Conservation (phyloP, 1,284 basidiomycete genomes). For the Microbotryum intermedium region DNA sequence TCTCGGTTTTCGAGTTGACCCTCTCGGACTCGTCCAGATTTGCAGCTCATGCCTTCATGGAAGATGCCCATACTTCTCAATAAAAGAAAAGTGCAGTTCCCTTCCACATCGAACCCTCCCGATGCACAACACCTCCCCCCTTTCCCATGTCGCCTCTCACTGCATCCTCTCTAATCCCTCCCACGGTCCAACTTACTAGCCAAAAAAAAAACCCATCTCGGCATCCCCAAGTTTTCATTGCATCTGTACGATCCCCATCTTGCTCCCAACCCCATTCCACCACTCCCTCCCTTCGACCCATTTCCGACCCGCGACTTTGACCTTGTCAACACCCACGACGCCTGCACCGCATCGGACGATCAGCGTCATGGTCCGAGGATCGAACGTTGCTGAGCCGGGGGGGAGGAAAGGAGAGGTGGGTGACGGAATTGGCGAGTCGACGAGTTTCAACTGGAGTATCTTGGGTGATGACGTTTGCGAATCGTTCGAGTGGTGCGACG, state of each 20-base stretch:
- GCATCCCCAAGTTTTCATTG: too few relatives aligned
- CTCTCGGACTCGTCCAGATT: too few relatives aligned
- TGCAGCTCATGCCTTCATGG: too few relatives aligned
- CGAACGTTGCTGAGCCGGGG: constrained; percentile 45
- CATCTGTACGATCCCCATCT: neutral
- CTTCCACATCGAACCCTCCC: too few relatives aligned
- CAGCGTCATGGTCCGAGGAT: constrained; percentile 41
- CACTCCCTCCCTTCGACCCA: constrained; percentile 47
- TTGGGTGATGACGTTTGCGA: constrained; percentile 41
- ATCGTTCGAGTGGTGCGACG: neutral
- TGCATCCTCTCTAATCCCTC: too few relatives aligned
- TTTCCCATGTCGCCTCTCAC: too few relatives aligned
- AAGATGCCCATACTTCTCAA: too few relatives aligned
- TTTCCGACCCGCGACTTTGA: constrained; percentile 53
- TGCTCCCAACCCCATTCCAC: constrained; percentile 50
- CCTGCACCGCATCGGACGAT: constrained; percentile 49
- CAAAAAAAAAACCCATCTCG: too few relatives aligned
- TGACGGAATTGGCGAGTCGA: neutral
- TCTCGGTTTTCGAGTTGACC: too few relatives aligned
- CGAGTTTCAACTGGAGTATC: neutral
- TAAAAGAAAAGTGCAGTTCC: too few relatives aligned
- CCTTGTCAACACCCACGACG: constrained; percentile 47
- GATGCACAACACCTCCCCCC: too few relatives aligned
- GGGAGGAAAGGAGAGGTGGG: constrained; percentile 35
- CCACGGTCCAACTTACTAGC: too few relatives aligned